phyloP scores from a whole-genome alignment of 2,329 filamentous ascomycete genomes.

The Fusarium xyrophilum region DNA sequence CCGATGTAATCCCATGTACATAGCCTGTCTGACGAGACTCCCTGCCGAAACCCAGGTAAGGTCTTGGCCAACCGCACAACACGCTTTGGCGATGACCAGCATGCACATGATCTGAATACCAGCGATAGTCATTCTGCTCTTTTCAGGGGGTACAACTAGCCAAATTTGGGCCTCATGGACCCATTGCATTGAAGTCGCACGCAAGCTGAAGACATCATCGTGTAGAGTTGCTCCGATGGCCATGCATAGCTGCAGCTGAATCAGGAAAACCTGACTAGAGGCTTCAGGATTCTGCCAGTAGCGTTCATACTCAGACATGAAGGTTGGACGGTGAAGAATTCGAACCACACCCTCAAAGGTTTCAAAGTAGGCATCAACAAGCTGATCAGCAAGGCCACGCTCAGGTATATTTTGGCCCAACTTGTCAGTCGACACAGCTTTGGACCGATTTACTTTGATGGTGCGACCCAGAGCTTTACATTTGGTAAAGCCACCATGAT shows the following conservation, averaged over 20 bases:
- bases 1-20: conserved; percentile 65
- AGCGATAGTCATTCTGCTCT: conserved; percentile 56
- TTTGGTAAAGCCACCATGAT: conserved; percentile 45
- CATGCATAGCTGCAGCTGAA: conserved; percentile 62
- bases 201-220: conserved; percentile 54
- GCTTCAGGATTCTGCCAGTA: conserved; percentile 55
- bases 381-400: conserved; percentile 54
- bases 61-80: conserved; percentile 57
- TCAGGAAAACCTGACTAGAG: conserved; percentile 53
- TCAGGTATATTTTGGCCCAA: conserved; percentile 51
- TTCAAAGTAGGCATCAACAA: conserved; percentile 61
- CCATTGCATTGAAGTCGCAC: conserved; percentile 55
- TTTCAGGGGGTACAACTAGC: conserved; percentile 56
- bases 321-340: conserved; percentile 64
- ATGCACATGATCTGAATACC: conserved; percentile 62
- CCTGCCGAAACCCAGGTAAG: conserved; percentile 61
- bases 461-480: conserved; percentile 52
- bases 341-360: conserved; percentile 64
- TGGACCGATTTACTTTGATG: conserved; percentile 52
- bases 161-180: conserved; percentile 61
- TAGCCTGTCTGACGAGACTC: conserved; percentile 58
- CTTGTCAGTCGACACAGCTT: conserved; percentile 46
- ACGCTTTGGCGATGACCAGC: conserved; percentile 57
- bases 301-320: conserved; percentile 59
- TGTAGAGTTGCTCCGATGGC: conserved; percentile 58